Conservation (phyloP, 1,284 basidiomycete species). For the Xerocomus amazonicus region DNA sequence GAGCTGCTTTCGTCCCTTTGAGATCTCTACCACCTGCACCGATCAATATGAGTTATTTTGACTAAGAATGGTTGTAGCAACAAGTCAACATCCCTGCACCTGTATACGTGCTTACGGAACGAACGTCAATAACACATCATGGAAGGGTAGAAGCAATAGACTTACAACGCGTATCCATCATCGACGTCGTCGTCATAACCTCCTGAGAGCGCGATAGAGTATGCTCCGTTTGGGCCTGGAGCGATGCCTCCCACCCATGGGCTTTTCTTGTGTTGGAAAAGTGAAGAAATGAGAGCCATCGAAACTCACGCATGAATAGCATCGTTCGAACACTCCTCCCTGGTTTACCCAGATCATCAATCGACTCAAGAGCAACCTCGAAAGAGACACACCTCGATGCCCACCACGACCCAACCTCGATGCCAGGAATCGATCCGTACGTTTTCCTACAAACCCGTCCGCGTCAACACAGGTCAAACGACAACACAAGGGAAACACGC, state of each 20-base stretch:
- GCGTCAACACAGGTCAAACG: not conserved
- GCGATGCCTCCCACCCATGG: conserved; percentile 80
- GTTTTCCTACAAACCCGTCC: conserved; percentile 20
- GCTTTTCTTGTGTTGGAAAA: conserved; percentile 31
- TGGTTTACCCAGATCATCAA: conserved; percentile 13
- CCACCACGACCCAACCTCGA: conserved; percentile 81
- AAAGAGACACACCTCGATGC: conserved; percentile 43
- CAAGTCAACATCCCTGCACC: conserved; percentile 52
- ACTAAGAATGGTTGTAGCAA: not conserved
- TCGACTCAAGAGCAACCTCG: not conserved
- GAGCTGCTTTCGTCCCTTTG: conserved; percentile 69
- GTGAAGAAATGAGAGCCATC: not conserved
- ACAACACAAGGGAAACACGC: not conserved
- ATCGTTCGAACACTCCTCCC: conserved; percentile 66
- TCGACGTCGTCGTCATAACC: conserved; percentile 86
- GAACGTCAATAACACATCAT: not conserved
- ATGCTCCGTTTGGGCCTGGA: conserved; percentile 63
- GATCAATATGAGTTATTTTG: not conserved
- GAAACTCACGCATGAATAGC: conserved; percentile 68
- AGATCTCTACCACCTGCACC: conserved; percentile 73
- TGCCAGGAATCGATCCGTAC: conserved; percentile 59
- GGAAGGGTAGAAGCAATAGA: conserved; percentile 15
- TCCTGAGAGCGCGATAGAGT: conserved; percentile 77
- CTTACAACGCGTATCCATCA: conserved; percentile 75
- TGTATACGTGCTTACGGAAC: conserved; percentile 59